Base-by-base conservation (phyloP, 2,329 filamentous ascomycete species). In the Ophiostoma australiae region DNA sequence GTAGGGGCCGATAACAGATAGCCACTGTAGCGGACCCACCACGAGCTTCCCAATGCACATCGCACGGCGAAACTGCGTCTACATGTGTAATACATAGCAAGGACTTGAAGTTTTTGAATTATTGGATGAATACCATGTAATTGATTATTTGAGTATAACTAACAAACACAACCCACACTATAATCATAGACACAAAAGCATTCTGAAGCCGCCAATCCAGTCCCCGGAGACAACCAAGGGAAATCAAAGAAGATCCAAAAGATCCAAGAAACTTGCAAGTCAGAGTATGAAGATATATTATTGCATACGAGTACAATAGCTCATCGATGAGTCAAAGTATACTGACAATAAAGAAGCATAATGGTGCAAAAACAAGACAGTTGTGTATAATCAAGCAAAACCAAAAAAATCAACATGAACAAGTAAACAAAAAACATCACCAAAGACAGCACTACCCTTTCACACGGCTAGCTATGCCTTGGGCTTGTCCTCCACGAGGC, bases 401-500 rank as follows among this genome's bases (percentile, higher is more conserved):
- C 3, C 33, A 41, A 39, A 35, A 35, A 23, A 66, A 27, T 20
- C 15, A 13, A 27, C 15, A 31, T 5, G 7, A 31, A 33, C 37
- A 44, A 31, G n/a, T 4, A 41, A 41, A 41, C 1, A 44, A 41
- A 7, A 3, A 39, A 39, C 20, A 27, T n/a, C 31, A 37, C 23
- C 11, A 8, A 10, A 35, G 10, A 63, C 63, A 23, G 11, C 17
- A 10, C 31, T 17, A 65, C 58, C 8, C 10, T 10, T 13, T n/a
- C 35, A 66, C 8, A 20, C 11, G 1, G 15, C 10, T 37, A 15
- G 2, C 41, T 68, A 72, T 8, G 70, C 70, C 70, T 73, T 73
- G 17, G 73, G 61, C 74, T 75, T 75, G 68, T 74, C 73, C 8
- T 76, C 75, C 3, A 76, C 75, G 17, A 76, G 70, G 65, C 75